These are phyloP conservation scores for Calonectria fujianensis DNA, from an alignment of 2,329 filamentous ascomycete species.

Conservation along the genomic window DNA sequence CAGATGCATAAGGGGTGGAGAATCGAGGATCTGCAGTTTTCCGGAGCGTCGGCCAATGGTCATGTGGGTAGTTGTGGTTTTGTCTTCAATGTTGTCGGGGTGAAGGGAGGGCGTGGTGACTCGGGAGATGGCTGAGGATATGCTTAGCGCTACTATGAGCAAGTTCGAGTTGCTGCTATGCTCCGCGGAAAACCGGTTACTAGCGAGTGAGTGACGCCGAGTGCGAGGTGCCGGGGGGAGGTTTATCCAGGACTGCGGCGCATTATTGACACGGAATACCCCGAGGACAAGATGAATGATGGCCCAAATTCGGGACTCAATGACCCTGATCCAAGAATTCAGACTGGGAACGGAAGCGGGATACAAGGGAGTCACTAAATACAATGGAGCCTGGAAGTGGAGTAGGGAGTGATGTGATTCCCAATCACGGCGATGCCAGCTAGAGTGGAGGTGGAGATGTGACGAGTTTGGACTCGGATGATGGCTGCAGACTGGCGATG, in stretches of 20 bases:
- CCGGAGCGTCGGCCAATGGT: slow-evolving; percentile 36
- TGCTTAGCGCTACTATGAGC: slow-evolving; percentile 33
- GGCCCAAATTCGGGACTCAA: slow-evolving; percentile 21
- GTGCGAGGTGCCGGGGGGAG: slow-evolving; percentile 7
- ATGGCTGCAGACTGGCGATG: slow-evolving; percentile 7
- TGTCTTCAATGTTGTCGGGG: slow-evolving; percentile 37
- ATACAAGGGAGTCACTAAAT: slow-evolving; percentile 23
- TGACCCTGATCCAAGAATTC: not conserved
- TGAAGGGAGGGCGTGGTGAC: slow-evolving; percentile 36
- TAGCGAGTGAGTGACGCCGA: not conserved
- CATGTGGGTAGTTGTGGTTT: slow-evolving; percentile 35
- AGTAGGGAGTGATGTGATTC: slow-evolving; percentile 1
- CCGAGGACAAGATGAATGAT: slow-evolving; percentile 17
- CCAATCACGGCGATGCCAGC: slow-evolving; percentile 16
- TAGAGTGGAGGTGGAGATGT: slow-evolving; percentile 22
- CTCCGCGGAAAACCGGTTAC: slow-evolving; percentile 7
- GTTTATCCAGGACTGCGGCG: slow-evolving; percentile 9
- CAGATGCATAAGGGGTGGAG: slow-evolving; percentile 16
- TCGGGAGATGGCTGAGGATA: slow-evolving; percentile 30
- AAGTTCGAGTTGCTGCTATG: slow-evolving; percentile 38
- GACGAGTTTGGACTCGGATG: slow-evolving; percentile 23
- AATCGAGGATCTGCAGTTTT: slow-evolving; percentile 42
- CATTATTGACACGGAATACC: slow-evolving; percentile 10
- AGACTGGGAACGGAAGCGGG: not conserved
- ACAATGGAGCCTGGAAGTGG: slow-evolving; percentile 8